These are phyloP conservation scores for Mycena leptocephala DNA, from an alignment of 768 basidiomycete species.

Conservation along the genomic window DNA sequence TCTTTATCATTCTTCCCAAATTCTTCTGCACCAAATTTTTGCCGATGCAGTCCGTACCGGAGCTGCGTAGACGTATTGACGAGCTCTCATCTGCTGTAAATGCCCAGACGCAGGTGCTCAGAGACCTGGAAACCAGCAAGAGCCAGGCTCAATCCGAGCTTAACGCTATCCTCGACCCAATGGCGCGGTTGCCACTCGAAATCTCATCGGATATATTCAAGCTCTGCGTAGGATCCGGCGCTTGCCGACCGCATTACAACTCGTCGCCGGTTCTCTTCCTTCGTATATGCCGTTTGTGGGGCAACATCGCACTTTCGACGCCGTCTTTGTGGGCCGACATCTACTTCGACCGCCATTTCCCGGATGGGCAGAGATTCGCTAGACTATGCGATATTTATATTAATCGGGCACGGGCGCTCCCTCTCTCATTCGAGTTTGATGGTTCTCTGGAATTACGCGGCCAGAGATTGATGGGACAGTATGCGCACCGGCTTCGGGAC, in stretches of 20 bases:
- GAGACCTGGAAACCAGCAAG: not conserved
- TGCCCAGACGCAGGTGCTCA: not conserved
- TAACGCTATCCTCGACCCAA: not conserved
- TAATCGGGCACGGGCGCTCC: not conserved
- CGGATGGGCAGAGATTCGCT: not conserved
- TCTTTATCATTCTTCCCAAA: too few relatives aligned
- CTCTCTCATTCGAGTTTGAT: not conserved
- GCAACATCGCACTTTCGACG: not conserved
- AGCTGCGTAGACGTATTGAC: not conserved
- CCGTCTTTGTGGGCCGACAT: not conserved
- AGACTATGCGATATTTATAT: not conserved
- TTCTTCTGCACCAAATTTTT: too few relatives aligned
- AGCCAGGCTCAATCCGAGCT: not conserved
- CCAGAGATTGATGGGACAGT: not conserved
- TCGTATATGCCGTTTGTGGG: not conserved
- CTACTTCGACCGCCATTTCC: not conserved
- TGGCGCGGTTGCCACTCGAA: constrained; percentile 4
- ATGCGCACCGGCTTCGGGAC: not conserved
- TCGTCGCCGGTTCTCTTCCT: not conserved
- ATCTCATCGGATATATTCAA: not conserved
- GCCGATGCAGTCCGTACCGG: not conserved
- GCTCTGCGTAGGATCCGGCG: not conserved
- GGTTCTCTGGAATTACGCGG: not conserved
- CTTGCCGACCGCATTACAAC: not conserved
- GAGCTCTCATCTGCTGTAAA: not conserved